Evolutionary conservation across 176 grass and related monocot species (phyloP), one percentile per base, ranked within the genome.

Genomic region (Areca catechu): DNA sequence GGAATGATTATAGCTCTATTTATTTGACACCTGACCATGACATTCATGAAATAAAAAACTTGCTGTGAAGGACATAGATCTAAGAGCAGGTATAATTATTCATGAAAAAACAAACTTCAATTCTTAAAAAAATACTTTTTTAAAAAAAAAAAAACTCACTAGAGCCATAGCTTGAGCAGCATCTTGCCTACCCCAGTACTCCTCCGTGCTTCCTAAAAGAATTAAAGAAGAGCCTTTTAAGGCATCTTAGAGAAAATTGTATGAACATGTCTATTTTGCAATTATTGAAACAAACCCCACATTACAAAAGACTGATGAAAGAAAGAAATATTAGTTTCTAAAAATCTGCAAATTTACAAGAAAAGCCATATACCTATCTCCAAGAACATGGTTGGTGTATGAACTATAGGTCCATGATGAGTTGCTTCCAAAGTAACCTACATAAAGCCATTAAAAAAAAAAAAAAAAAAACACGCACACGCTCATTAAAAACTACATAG

Each of bases 401-500:
- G 78, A 25, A 86, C 89, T 51, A 95, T 63, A 10, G 90, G 90
- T 54, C 85, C 85, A 80, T 95, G 90, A 71, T 95, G 90, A 71
- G 90, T 95, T 83, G 82, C 90, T 71, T 89, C 90, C 65, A 89
- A 74, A 14, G 90, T 95, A 70, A 95, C 71, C 85, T 95, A 71
- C 66, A 22, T 56, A 59, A 4, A 58, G 51, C 57, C 2, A 24
- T 47, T 2, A 10, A 37, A 37, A 37, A 37, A 37, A 37, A 0
- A 37, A 12, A 2, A 37, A 10, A 29, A 29, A n/a, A n/a, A 29
- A 6, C 5, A 6, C 27, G 9, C 34, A 10, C 9, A 5, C 34
- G 12, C 7, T 2, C 34, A 37, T 37, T 37, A 37, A 37, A 10
- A 12, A 37, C 7, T 7, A 37, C 7, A 7, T 37, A 37, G 30